phyloP scores from a whole-genome alignment of 1,284 basidiomycete genomes.

The Malassezia sp. region DNA sequence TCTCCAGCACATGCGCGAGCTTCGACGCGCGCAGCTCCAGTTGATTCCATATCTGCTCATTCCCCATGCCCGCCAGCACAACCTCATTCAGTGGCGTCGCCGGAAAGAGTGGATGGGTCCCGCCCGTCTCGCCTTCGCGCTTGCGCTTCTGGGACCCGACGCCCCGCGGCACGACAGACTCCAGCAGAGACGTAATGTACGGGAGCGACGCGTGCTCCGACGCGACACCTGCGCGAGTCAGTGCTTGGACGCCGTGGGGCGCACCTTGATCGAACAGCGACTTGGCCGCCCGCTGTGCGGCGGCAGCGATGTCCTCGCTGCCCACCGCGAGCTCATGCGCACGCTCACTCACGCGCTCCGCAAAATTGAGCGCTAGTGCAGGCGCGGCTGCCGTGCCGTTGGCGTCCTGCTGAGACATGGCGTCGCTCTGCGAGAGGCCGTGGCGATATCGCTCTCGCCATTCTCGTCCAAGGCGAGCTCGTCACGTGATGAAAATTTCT shows the following conservation, averaged over 20 bases:
- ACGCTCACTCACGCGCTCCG: not conserved
- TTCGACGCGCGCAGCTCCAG: constrained; percentile 32
- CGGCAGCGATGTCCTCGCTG: not conserved
- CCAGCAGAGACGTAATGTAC: constrained; percentile 11
- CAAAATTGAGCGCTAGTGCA: no score
- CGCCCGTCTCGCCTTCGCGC: constrained; percentile 30
- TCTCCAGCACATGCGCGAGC: constrained; percentile 25
- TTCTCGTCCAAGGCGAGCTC: not conserved
- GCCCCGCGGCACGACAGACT: not conserved
- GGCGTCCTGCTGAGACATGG: no score
- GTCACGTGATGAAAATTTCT: not conserved
- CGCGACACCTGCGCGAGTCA: constrained; percentile 1
- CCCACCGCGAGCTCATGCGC: constrained; percentile 7
- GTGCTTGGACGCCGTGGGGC: not conserved
- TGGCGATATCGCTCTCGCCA: constrained; percentile 7
- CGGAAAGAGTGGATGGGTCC: constrained; percentile 49
- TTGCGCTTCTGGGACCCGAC: constrained; percentile 10
- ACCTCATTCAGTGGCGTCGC: constrained; percentile 66
- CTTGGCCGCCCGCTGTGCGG: constrained; percentile 9
- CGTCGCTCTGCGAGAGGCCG: not conserved
- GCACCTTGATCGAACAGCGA: constrained; percentile 14
- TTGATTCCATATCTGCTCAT: constrained; percentile 80
- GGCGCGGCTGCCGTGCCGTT: no score
- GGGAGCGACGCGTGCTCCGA: constrained; percentile 9
- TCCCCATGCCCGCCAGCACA: constrained; percentile 69